Base-by-base conservation (phyloP, 2,329 filamentous ascomycete species). In the Chalaropsis ovoidea region DNA sequence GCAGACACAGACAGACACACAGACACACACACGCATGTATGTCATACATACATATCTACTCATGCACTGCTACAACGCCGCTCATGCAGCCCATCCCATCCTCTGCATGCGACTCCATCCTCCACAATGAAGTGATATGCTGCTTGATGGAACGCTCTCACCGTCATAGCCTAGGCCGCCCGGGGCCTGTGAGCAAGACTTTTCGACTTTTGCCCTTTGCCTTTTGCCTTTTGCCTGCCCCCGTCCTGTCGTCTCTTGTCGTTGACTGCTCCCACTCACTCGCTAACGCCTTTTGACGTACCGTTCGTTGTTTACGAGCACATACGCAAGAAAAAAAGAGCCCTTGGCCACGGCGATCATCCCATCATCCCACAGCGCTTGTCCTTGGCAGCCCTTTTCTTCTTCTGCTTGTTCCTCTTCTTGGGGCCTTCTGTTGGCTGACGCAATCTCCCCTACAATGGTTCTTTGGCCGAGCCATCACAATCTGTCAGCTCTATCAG, bases 401-500 rank as follows among this genome's bases (percentile, higher is more conserved):
- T 15, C 42, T 43, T 35, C 3, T 35, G 3, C 7, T 39, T 39
- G 2, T 31, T 6, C 31, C 31, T 31, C n/a, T 22, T 49, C 19
- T 49, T n/a, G n/a, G n/a, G n/a, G n/a, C n/a, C 45, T 49, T 49
- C 31, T n/a, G n/a, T n/a, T n/a, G n/a, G n/a, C n/a, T n/a, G 24
- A 56, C 31, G 52, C 22, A 56, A 39, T 56, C 13, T 39, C 54
- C 54, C 24, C 47, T 52, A 8, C 47, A 24, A 13, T 52, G 54
- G 54, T 17, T 58, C n/a, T 58, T 31, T 58, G 47, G 47, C 19
- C 27, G 22, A 52, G 10, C 47, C 15, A 58, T 39, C 13, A 58
- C 24, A 58, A 35, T 58, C 54, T 58, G 54, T 35, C 54, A 58
- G 10, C 47, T n/a, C n/a, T n/a, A n/a, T n/a, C n/a, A n/a, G n/a